phyloP scores from a whole-genome alignment of 2,329 filamentous ascomycete species.

The Apiospora koreana region DNA sequence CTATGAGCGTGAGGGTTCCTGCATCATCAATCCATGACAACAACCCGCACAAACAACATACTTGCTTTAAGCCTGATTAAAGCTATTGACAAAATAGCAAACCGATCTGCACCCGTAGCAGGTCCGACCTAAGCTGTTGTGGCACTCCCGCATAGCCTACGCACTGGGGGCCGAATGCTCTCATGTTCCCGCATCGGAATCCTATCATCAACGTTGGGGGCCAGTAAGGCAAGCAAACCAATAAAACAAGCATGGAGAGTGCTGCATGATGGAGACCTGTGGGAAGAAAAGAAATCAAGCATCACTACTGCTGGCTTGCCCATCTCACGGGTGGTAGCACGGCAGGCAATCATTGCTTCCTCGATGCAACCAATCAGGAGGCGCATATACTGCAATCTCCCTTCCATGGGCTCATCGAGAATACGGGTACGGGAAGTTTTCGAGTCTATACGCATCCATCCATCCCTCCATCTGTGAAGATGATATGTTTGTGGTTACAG shows the following conservation, averaged over 20 bases:
- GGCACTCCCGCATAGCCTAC: too few species aligned
- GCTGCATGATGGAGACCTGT: background rate
- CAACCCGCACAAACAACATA: too few species aligned
- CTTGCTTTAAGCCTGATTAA: too few species aligned
- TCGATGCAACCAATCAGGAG: background rate
- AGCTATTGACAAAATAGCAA: too few species aligned
- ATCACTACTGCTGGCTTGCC: background rate
- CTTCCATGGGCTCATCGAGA: background rate
- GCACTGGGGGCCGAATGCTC: too few species aligned
- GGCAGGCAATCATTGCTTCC: background rate
- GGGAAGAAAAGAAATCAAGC: background rate
- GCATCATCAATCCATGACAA: too few species aligned
- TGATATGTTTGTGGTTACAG: background rate
- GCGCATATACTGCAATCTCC: background rate
- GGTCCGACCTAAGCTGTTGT: too few species aligned
- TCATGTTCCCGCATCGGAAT: background rate
- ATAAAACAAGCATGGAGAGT: background rate
- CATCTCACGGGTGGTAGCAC: background rate
- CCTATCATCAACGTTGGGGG: too few species aligned
- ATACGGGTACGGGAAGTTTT: background rate
- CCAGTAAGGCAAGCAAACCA: background rate
- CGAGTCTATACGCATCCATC: background rate
- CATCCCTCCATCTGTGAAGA: background rate
- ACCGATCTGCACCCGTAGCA: too few species aligned
- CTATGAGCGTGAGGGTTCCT: too few species aligned